phyloP scores from a whole-genome alignment of 2,329 filamentous ascomycete species.

The Zymoseptoria pseudotritici region DNA sequence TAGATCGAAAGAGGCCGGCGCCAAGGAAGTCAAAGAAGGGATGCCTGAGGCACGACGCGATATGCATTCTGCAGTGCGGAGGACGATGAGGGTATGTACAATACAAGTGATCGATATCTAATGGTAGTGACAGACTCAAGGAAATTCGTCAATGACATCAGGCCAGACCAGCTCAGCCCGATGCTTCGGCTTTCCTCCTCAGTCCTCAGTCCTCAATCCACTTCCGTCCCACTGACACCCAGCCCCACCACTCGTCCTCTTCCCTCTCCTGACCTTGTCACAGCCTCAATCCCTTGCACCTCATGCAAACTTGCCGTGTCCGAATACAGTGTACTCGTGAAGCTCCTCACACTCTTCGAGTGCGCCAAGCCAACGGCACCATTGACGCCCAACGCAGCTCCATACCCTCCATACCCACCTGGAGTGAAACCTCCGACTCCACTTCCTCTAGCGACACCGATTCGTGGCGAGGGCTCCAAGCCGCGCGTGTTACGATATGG shows the following conservation, averaged over 20 bases:
- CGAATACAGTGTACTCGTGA: slow-evolving; percentile 21
- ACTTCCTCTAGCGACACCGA: not conserved
- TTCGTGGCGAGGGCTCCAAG: not conserved
- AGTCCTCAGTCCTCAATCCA: not conserved
- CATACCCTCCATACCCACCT: not conserved
- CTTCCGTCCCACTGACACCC: not conserved
- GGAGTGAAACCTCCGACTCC: not conserved
- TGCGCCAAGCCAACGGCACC: not conserved
- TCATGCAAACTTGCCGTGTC: slow-evolving; percentile 23
- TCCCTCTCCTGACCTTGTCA: not conserved
- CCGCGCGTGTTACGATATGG: not conserved
- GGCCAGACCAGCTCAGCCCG: not conserved
- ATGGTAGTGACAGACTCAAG: not conserved
- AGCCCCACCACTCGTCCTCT: not conserved
- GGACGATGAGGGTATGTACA: not conserved
- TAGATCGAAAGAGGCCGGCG: no score
- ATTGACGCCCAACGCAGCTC: not conserved
- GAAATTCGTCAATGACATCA: not conserved
- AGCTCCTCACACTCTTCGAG: slow-evolving; percentile 10
- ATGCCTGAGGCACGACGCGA: no score
- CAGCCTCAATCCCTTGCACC: slow-evolving; percentile 3
- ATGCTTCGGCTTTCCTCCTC: not conserved
- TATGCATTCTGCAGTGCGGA: not conserved
- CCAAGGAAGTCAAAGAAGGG: no score
- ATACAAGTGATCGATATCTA: not conserved